These are phyloP conservation scores for Cladophialophora carrionii DNA, from an alignment of 2,329 filamentous ascomycete genomes.

Conservation along the genomic window DNA sequence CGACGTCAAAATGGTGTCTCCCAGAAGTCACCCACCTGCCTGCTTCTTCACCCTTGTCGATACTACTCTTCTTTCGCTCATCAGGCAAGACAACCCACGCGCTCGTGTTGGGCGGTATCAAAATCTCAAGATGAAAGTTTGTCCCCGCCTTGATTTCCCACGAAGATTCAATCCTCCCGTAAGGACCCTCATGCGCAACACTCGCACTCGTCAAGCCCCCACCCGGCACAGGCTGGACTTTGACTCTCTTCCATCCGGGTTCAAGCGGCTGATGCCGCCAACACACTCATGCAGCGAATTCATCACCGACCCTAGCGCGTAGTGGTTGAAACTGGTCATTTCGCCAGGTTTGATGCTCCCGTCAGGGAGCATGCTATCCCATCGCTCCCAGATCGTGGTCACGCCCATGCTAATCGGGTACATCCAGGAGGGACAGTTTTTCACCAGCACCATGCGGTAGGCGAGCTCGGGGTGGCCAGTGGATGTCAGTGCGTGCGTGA, in stretches of 20 bases:
- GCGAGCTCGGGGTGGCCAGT: constrained; percentile 37
- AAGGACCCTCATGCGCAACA: no score
- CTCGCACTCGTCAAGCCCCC: constrained; percentile 43
- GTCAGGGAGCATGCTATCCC: constrained; percentile 49
- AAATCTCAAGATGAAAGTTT: no score
- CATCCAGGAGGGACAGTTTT: constrained; percentile 46
- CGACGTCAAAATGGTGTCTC: no score
- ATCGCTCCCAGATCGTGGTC: constrained; percentile 52
- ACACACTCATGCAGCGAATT: constrained; percentile 47
- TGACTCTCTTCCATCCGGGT: constrained; percentile 42
- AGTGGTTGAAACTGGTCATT: constrained; percentile 53
- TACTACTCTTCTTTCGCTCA: no score
- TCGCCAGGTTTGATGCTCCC: constrained; percentile 47
- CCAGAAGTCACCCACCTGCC: no score
- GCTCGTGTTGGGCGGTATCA: no score
- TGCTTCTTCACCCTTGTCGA: no score
- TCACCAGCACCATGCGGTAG: constrained; percentile 49
- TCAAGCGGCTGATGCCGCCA: constrained; percentile 40
- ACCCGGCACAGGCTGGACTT: constrained; percentile 42
- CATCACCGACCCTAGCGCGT: constrained; percentile 47
- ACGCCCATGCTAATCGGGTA: constrained; percentile 48
- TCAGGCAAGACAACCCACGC: no score
- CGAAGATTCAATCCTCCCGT: no score
- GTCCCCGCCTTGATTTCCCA: no score
- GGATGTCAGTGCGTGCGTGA: constrained; percentile 40